These are phyloP conservation scores for Psidium guajava DNA, from an alignment of 345 rosid species.

Conservation along the genomic window DNA sequence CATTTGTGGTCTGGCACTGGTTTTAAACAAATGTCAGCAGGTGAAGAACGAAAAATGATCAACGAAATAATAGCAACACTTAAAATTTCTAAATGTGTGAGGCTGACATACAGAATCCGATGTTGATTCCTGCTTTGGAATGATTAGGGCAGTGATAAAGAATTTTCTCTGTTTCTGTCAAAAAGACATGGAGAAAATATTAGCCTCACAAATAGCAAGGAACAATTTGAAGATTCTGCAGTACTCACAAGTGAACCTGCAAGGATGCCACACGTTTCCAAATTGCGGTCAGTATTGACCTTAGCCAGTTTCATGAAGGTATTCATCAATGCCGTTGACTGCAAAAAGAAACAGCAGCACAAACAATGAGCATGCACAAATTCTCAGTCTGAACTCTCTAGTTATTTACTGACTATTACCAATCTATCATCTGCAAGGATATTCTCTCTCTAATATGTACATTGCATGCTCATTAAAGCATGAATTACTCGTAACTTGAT, in stretches of 20 bases:
- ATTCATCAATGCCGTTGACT: constrained; percentile 92
- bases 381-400: neutral
- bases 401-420: neutral
- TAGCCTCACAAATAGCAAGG: neutral
- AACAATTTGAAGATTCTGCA: neutral
- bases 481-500: neutral
- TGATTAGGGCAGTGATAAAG: constrained; percentile 78
- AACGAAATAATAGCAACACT: neutral
- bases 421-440: neutral
- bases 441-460: neutral
- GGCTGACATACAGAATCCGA: constrained; percentile 63
- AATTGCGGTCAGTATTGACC: constrained; percentile 68
- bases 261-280: constrained; percentile 97
- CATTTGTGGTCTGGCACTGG: constrained; percentile 93
- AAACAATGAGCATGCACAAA: neutral
- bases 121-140: constrained; percentile 95
- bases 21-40: neutral
- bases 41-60: neutral
- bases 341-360: constrained; percentile 16
- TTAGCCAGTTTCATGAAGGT: constrained; percentile 91
- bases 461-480: neutral
- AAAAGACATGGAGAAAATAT: constrained; percentile 5
- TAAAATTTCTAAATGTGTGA: neutral
- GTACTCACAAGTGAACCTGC: constrained; percentile 90
- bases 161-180: constrained; percentile 87